Evolutionary conservation across 176 grass and related monocot species (phyloP).

Genomic region (Eleusine indica): DNA sequence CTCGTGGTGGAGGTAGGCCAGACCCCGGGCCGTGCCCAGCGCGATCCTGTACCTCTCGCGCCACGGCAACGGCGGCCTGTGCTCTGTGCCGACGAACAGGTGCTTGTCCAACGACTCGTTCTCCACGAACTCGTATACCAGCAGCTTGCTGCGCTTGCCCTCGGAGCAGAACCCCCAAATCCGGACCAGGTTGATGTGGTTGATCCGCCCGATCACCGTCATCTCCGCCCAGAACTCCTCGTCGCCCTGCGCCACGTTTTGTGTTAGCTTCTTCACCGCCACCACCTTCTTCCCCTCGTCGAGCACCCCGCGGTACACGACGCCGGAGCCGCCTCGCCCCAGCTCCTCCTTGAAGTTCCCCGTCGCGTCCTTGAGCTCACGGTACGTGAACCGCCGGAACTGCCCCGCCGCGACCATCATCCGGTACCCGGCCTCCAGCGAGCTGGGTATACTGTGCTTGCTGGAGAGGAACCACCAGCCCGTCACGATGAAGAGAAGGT

Average conservation of each 20-base stretch:
- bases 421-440: background rate
- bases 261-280: background rate
- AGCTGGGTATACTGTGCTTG: background rate
- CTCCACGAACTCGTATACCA: background rate
- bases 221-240: constrained; percentile 3
- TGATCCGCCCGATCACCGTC: background rate
- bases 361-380: background rate
- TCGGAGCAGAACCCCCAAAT: background rate
- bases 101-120: background rate
- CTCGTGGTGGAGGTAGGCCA: constrained; percentile 79
- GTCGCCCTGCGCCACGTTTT: background rate
- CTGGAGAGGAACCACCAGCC: constrained; percentile 5
- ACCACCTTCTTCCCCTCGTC: background rate
- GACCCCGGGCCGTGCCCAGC: constrained; percentile 55
- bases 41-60: constrained; percentile 59
- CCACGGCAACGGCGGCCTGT: constrained; percentile 38
- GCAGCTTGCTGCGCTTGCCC: background rate
- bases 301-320: background rate
- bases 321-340: background rate
- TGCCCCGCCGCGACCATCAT: background rate
- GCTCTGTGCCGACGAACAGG: background rate
- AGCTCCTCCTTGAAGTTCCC: background rate
- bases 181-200: background rate
- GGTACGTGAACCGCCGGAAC: background rate
- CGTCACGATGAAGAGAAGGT: background rate